Evolutionary conservation across 23 red algal species (phyloP), one percentile per base, ranked within the genome.

Genomic region (Gracilaria domingensis): DNA sequence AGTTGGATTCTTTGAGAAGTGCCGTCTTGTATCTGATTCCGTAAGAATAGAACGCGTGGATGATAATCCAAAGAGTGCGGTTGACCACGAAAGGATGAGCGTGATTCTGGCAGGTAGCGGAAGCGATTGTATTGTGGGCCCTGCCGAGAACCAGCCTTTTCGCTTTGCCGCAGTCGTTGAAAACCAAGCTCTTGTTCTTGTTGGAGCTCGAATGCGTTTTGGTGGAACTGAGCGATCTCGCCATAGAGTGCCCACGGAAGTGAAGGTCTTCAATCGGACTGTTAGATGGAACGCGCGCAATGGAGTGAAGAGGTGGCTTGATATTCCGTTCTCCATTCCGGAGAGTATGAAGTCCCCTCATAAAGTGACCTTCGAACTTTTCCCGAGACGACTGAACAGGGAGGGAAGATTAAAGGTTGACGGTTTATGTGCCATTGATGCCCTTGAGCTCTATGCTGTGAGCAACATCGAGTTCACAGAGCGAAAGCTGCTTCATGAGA

Each of bases 401-500:
- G 69, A 85, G 39, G 66, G 80, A 20, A 57, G 78, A 37, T 32
- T 55, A 5, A 66, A 47, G 28, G 66, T 36, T 12, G 81, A 93
- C 66, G 90, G 90, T 8, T 62, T 72, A 33, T 57, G 50, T 28
- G 90, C 90, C 20, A 50, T 93, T 23, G 90, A 93, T 85, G 39
- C 64, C 12, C 90, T 93, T 53, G 90, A 93, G 24, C 56, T 93
- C 1, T 67, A 93, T 69, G 72, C 90, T 23, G 90, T 93, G 29
- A 80, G 90, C 55, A 64, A 74, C n/a, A 71, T 85, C 34, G 90
- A 93, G 55, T 93, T 93, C 59, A 85, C 90, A 57, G 90, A 93
- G 38, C 61, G 90, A 12, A 84, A 85, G 59, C 24, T 84, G 42
- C 30, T 66, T 21, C 69, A 80, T 78, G 86, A 89, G 29, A 80